A percentile compares a stretch with the other conserved stretches of the same genome.
These are phyloP conservation scores for Bondarzewia mesenterica DNA, from an alignment of 1,284 basidiomycete species.

Conservation along the genomic window DNA sequence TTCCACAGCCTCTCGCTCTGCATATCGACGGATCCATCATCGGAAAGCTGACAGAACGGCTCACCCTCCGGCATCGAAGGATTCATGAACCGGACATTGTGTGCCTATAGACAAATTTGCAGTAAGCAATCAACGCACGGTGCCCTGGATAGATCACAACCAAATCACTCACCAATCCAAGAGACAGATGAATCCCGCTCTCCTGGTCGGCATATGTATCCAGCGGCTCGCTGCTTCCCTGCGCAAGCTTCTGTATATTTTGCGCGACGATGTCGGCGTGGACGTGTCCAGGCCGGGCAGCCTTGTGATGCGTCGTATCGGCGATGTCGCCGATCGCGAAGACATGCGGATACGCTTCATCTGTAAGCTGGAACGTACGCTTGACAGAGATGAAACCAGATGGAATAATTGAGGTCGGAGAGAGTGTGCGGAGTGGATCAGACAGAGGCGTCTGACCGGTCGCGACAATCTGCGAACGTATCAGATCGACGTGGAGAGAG, in stretches of 20 bases:
- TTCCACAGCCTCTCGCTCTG: slow-evolving; percentile 7
- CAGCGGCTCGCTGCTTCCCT: slow-evolving; percentile 1
- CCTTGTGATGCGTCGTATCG: slow-evolving; percentile 32
- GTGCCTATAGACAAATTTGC: slow-evolving; percentile 5
- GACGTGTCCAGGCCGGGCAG: slow-evolving; percentile 22
- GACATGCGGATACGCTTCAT: slow-evolving; percentile 23
- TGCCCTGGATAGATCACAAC: not conserved
- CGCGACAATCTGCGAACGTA: slow-evolving; percentile 23
- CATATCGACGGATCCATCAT: slow-evolving; percentile 3
- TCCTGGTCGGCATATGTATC: slow-evolving; percentile 4
- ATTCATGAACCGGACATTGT: slow-evolving; percentile 7
- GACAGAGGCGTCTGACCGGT: slow-evolving; percentile 34
- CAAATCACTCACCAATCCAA: slow-evolving; percentile 10
- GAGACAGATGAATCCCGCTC: slow-evolving; percentile 9
- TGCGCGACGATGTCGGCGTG: slow-evolving; percentile 19
- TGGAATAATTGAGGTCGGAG: slow-evolving; percentile 14
- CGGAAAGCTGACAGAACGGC: slow-evolving; percentile 6
- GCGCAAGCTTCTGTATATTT: slow-evolving; percentile 20
- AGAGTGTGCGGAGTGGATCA: slow-evolving; percentile 18
- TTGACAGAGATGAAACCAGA: slow-evolving; percentile 24
- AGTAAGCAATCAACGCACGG: not conserved
- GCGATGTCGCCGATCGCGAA: slow-evolving; percentile 41
- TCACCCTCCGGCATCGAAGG: slow-evolving; percentile 2
- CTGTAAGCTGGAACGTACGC: slow-evolving; percentile 27
- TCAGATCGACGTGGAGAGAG: too few relatives aligned